Percentiles rank a stretch among this genome's conserved stretches.
These are phyloP conservation scores for Hygrophorus pudorinus DNA, from an alignment of 768 basidiomycete species.

Conservation along the genomic window DNA sequence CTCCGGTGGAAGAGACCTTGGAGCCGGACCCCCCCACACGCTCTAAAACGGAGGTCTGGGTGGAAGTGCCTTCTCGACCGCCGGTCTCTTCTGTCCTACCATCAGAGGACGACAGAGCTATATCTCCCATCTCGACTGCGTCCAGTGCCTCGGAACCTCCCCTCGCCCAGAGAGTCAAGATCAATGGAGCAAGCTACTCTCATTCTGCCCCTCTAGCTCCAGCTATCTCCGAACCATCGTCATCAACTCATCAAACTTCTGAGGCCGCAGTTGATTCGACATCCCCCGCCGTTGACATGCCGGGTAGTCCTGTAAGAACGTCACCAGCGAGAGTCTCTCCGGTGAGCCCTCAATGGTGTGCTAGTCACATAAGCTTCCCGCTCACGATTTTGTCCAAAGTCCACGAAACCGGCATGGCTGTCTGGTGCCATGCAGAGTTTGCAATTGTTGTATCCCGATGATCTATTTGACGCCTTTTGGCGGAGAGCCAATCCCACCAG, in stretches of 20 bases:
- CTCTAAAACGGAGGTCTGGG: slow-evolving; percentile 25
- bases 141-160: slow-evolving; percentile 71
- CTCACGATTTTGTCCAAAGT: slow-evolving; percentile 5
- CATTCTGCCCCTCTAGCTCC: slow-evolving; percentile 15
- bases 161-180: slow-evolving; percentile 55
- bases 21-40: slow-evolving; percentile 33
- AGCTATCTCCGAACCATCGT: slow-evolving; percentile 13
- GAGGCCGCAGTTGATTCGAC: neutral
- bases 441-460: slow-evolving; percentile 67
- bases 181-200: slow-evolving; percentile 38
- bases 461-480: slow-evolving; percentile 71
- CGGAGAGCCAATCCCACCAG: slow-evolving; percentile 45
- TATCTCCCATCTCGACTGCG: slow-evolving; percentile 62
- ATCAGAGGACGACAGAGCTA: slow-evolving; percentile 41
- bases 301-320: slow-evolving; percentile 1
- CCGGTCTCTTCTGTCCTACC: slow-evolving; percentile 17
- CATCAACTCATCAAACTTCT: neutral
- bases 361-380: slow-evolving; percentile 7
- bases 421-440: slow-evolving; percentile 54
- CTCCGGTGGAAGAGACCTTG: slow-evolving; percentile 27
- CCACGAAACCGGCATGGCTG: slow-evolving; percentile 62
- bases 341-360: slow-evolving; percentile 7
- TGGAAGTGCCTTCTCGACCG: slow-evolving; percentile 22
- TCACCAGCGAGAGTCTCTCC: neutral
- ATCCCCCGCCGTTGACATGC: neutral